Conservation (phyloP, 163 green algal genomes). For the Scenedesmus sp. region DNA sequence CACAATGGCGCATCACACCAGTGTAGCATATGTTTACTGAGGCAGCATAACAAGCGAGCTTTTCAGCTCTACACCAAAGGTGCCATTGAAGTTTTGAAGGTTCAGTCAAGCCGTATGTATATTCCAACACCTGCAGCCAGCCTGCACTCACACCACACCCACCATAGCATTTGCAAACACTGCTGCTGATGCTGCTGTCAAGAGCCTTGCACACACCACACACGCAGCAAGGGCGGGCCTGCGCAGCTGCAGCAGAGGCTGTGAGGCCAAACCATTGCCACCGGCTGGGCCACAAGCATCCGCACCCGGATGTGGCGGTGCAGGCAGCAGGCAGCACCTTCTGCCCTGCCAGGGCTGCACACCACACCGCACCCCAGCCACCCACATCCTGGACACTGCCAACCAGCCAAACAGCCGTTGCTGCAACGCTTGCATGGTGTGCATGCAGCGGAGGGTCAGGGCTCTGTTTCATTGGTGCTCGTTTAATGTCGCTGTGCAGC, state of each 20-base stretch:
- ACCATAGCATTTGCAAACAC: not conserved
- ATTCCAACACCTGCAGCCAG: not conserved
- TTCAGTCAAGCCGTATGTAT: not conserved
- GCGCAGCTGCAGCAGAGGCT: constrained; percentile 12
- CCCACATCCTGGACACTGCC: not conserved
- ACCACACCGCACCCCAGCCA: no score
- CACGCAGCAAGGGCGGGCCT: not conserved
- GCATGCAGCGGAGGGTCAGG: not conserved
- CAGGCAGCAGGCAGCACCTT: not conserved
- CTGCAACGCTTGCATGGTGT: not conserved
- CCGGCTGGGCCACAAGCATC: not conserved
- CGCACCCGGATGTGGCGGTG: no score
- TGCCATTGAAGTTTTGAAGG: not conserved
- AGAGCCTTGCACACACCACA: not conserved
- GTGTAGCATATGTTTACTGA: not conserved
- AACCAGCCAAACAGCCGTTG: not conserved
- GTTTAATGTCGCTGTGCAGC: not conserved
- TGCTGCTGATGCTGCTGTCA: not conserved
- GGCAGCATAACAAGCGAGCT: not conserved
- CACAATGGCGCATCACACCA: not conserved
- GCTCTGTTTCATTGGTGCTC: not conserved
- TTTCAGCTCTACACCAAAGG: not conserved
- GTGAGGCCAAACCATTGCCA: not conserved
- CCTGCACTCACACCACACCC: not conserved
- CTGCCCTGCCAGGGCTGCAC: not conserved